Evolutionary conservation across 2,329 filamentous ascomycete genomes (phyloP), one percentile per base, ranked within the genome.

Genomic region (Achaetomium macrosporum): DNA sequence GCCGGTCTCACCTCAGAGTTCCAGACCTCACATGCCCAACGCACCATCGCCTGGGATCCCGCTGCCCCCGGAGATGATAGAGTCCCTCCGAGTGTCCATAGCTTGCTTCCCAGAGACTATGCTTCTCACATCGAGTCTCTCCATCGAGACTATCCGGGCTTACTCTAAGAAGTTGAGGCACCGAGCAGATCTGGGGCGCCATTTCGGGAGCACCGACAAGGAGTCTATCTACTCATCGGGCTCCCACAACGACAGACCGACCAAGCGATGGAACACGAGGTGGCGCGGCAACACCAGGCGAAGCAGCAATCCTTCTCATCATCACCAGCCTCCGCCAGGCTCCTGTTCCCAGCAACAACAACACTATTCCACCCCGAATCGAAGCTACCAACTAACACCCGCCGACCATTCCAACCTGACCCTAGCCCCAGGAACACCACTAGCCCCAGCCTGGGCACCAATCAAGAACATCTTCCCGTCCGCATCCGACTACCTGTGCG

Each of bases 51-150:
- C 66, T 10, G 68, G 70, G 4, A 69, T 82, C 6, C 79, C 76
- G 1, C 68, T 83, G 0, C 76, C 78, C 0, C 72, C 75, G 1
- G 73, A 81, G 25, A 70, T 80, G 2, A 64, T 82, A 39, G 78
- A 83, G 53, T 79, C 73, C 0, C 67, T 83, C 4, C 69, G 75
- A 29, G 71, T 80, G 6, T 79, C 75, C 0, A 73, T 81, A 11
- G 68, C 73, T 5, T 81, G 76, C 59, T 83, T 83, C 57, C 79
- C 79, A 0, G 78, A 81, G 58, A 81, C 78, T 1, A 80, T 82
- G 75, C 73, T 83, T 1, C 68, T 76, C 11, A 75, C 78, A 5
- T 76, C 73, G 0, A 81, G 76, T 59, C 67, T 82, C 5, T 76
- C 79, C 0, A 71, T 82, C 45, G 79, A 83, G 64, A 81, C 76